Evolutionary conservation across 352 stramenopile species (phyloP), one percentile per base, ranked within the genome.

Genomic region (Globisporangium sylvaticum): DNA sequence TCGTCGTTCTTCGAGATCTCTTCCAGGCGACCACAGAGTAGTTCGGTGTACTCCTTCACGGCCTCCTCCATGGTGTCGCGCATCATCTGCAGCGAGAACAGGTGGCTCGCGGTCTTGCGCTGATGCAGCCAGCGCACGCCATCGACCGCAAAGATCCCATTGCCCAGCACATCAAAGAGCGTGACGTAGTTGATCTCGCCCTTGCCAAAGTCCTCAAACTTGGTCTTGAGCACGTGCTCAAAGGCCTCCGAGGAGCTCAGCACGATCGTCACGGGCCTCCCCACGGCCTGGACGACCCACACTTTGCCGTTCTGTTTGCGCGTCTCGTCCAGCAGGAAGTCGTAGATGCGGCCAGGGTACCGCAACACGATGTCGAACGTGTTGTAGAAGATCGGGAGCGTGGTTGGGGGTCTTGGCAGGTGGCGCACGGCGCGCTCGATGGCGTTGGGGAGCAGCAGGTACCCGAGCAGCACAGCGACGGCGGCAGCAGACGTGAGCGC

Each of bases 81-180:
- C 65, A 82, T 65, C 42, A 65, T 64, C 25, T 75, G 70, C 12
- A 77, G 68, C 32, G 77, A 87, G 37, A 94, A 92, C 24, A 97
- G 87, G 60, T 95, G 84, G 56, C 80, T 94, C 68, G 84, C 84
- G 7, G 69, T 84, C 70, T 91, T 91, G 64, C 83, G 79, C 65
- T 93, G 84, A 55, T 81, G 66, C 0, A 68, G 46, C 84, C 84
- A 93, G 4, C 37, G 39, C 29, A 44, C 54, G 6, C 80, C 79
- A 55, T 91, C 79, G 8, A 67, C 68, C 0, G 65, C 68, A 54
- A 91, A 89, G 69, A 93, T 91, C 29, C 83, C 83, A 14, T 72
- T 65, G 39, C 84, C 83, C 10, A 93, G 53, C 4, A 93, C 52
- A 42, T 88, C 75, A 18, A 32, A 32, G 6, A 87, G 64, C 1